Evolutionary conservation across 768 basidiomycete species (phyloP).

Genomic region (Tylopilus sp.): DNA sequence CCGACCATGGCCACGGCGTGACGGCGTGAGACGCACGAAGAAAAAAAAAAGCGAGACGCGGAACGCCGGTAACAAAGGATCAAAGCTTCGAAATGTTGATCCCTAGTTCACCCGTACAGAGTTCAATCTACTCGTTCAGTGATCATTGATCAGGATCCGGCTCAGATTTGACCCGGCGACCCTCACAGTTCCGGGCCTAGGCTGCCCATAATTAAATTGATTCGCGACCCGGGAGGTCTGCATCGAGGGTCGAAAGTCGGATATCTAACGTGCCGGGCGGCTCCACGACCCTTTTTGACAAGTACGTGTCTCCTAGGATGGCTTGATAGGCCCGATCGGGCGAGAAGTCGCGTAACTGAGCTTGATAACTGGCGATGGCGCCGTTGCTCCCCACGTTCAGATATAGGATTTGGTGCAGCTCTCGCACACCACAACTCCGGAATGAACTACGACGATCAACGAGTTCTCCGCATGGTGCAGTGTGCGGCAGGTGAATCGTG

Average conservation of each 20-base stretch:
- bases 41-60: neutral
- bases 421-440: slow-evolving; percentile 6
- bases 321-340: neutral
- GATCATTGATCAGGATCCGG: neutral
- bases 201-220: neutral
- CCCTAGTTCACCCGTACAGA: neutral
- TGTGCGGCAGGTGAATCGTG: slow-evolving; percentile 19
- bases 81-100: neutral
- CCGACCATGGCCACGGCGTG: too few species aligned
- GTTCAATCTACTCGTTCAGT: neutral
- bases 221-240: neutral
- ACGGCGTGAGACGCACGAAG: too few species aligned
- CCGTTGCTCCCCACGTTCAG: slow-evolving; percentile 11
- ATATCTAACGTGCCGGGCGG: neutral
- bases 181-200: neutral
- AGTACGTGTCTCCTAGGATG: neutral
- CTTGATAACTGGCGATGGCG: neutral
- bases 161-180: neutral
- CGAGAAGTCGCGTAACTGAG: neutral
- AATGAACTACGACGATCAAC: slow-evolving; percentile 3
- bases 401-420: neutral
- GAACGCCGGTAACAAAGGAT: neutral
- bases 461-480: slow-evolving; percentile 4
- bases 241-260: neutral
- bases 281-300: neutral